Evolutionary conservation across 768 basidiomycete species (phyloP).

Genomic region (Chalciporus sphaerocephalus): DNA sequence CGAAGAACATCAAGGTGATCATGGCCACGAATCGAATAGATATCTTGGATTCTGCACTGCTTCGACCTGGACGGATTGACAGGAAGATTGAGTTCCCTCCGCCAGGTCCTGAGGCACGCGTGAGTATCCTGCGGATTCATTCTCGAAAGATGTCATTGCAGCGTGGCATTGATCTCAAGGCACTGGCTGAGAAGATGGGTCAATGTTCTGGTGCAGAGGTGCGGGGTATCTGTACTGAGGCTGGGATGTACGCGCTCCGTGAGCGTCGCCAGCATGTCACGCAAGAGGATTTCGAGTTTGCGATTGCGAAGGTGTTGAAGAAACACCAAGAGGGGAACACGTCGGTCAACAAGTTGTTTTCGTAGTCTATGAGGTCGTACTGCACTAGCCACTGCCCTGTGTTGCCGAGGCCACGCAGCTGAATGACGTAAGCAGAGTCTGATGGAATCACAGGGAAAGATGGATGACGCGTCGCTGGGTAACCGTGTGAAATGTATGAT

Average conservation of each 20-base stretch:
- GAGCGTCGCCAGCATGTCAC: constrained; percentile 96
- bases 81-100: constrained; percentile 98
- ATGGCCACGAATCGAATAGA: constrained; percentile 99
- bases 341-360: constrained; percentile 91
- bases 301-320: constrained; percentile 95
- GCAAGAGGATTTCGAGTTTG: constrained; percentile 98
- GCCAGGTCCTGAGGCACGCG: constrained; percentile 92
- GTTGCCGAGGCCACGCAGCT: constrained; percentile 16
- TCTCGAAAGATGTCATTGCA: constrained; percentile 99
- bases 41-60: constrained; percentile 88
- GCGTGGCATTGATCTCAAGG: constrained; percentile 94
- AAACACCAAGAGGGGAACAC: constrained; percentile 96
- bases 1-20: constrained; percentile 83
- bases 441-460: background rate
- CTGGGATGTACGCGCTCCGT: constrained; percentile 97
- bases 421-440: background rate
- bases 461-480: background rate
- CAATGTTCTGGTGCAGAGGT: constrained; percentile 98
- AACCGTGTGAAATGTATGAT: background rate
- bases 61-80: constrained; percentile 94
- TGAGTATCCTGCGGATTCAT: constrained; percentile 95
- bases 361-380: too few relatives aligned
- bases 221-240: constrained; percentile 94
- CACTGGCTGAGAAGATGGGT: constrained; percentile 98
- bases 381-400: too few relatives aligned